Evolutionary conservation across 1,284 basidiomycete genomes (phyloP), one percentile per base, ranked within the genome.

Genomic region (Peniophora sp.): DNA sequence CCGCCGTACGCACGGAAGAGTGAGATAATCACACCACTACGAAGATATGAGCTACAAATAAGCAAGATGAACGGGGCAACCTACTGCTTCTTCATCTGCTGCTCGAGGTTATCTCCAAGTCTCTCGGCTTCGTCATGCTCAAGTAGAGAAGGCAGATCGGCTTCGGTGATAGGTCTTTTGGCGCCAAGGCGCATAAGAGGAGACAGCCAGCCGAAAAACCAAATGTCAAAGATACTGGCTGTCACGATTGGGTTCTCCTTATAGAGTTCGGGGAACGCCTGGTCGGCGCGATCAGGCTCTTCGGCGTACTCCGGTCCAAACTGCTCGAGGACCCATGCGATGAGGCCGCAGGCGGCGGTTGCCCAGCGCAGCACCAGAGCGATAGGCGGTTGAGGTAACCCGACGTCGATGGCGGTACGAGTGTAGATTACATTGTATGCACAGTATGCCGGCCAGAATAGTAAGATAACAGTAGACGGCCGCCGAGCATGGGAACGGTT

Each of bases 371-470:
- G 59, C 5, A 66, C 58, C 35, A 83, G 60, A 10, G 79, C 56
- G 3, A 72, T 50, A 1, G 67, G 63, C 0, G 62, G 53, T 0
- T 65, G 44, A 2, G 63, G 59, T 2, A 63, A 59, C 20, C 65
- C 62, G 11, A 57, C 58, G 2, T 56, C 53, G 27, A 78, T 59
- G 41, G 73, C 62, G 0, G 91, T 90, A 3, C 89, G 77, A 0
- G 83, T 69, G 75, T 85, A 83, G 22, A 92, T 64, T 3, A 71
- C 61, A 1, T 81, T 61, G 0, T 72, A 69, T 19, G 78, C 25
- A 10, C 80, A 51, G 59, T 93, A 91, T 2, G 77, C 49, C 0
- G 93, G 89, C 86, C 90, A 96, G 67, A 92, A 94, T 48, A 96
- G 68, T 20, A 97, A 77, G 24, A 94, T 69, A 20, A 83, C 65